A percentile compares a stretch with the other conserved stretches of the same genome.
phyloP scores from a whole-genome alignment of 768 basidiomycete genomes.

The Cystoderma amianthinum region DNA sequence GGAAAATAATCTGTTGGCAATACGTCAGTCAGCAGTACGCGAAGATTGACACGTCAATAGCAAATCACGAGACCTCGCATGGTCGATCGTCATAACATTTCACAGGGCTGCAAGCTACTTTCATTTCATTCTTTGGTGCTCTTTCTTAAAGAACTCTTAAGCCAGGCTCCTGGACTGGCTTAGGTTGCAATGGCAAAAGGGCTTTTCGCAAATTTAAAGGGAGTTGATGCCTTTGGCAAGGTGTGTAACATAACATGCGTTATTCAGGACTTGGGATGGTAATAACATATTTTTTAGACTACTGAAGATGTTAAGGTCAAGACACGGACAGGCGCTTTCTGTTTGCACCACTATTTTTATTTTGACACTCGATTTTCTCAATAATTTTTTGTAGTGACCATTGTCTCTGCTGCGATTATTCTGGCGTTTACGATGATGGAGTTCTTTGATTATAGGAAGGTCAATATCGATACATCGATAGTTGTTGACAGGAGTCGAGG shows the following conservation, averaged over 20 bases:
- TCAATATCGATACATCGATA: conserved; percentile 85
- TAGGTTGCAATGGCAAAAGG: conserved; percentile 66
- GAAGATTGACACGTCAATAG: conserved; percentile 31
- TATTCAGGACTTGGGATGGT: neutral
- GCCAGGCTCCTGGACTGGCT: conserved; percentile 23
- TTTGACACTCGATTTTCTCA: neutral
- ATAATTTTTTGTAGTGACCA: conserved; percentile 58
- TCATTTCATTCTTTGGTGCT: neutral
- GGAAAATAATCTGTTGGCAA: too few species aligned
- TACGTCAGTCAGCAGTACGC: too few species aligned
- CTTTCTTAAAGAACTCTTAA: conserved; percentile 14
- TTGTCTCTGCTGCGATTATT: conserved; percentile 89
- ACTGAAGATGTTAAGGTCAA: conserved; percentile 99
- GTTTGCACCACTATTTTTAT: conserved; percentile 36
- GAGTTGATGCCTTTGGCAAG: conserved; percentile 99
- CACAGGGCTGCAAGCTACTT: neutral
- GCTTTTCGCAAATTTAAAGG: conserved; percentile 71
- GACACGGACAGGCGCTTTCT: conserved; percentile 87
- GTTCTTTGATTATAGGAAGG: conserved; percentile 89
- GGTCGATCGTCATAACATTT: neutral
- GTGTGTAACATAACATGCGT: conserved; percentile 32
- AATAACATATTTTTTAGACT: conserved; percentile 50
- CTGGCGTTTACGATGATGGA: conserved; percentile 88
- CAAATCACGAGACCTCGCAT: conserved; percentile 19
- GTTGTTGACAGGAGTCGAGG: conserved; percentile 93